Evolutionary conservation across 2,329 filamentous ascomycete genomes (phyloP), one percentile per base, ranked within the genome.

Genomic region (Sporothrix pseudoabietina): DNA sequence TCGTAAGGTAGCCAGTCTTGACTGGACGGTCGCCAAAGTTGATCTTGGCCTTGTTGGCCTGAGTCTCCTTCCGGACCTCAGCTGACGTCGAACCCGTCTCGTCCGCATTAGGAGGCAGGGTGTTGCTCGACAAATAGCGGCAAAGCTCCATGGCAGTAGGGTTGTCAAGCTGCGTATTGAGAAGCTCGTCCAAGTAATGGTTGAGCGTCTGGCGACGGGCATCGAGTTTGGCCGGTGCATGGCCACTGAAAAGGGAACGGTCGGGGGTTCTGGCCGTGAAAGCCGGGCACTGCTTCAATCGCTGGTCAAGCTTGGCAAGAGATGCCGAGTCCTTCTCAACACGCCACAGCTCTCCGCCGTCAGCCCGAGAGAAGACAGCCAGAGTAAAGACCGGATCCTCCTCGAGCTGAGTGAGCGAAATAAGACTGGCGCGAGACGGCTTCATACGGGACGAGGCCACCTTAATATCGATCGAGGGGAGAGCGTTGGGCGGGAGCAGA

Each of bases 401-500:
- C 73, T 98, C 94, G 26, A 92, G 85, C 75, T 93, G 91, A 69
- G 90, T 95, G 12, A 94, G 85, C 1, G 90, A 92, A 78, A 97
- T 85, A 77, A 96, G 88, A 80, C 94, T 98, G 52, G 94, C 90
- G 76, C 95, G 87, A 0, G 95, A 97, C 16, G 95, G 96, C 79
- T 93, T 94, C 85, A 99, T 90, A n/a, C 96, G 90, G 30, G 96
- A 98, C 10, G 96, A 98, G 3, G 94, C 93, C 4, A 98, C 95
- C 80, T 89, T 93, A 66, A 98, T 90, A 76, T 92, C 89, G 72
- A 99, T 91, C 0, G 93, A 93, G 3, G 93, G 92, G 8, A 99
- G 85, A 6, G 94, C 94, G 80, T 97, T 97, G 0, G 96, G 95
- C 10, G 94, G 90, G 1, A 99, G 85, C 30, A 98, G 83, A 8